Percentiles rank a stretch among this genome's conserved stretches.
Conservation (phyloP, 768 basidiomycete species). For the Hericium coralloides region DNA sequence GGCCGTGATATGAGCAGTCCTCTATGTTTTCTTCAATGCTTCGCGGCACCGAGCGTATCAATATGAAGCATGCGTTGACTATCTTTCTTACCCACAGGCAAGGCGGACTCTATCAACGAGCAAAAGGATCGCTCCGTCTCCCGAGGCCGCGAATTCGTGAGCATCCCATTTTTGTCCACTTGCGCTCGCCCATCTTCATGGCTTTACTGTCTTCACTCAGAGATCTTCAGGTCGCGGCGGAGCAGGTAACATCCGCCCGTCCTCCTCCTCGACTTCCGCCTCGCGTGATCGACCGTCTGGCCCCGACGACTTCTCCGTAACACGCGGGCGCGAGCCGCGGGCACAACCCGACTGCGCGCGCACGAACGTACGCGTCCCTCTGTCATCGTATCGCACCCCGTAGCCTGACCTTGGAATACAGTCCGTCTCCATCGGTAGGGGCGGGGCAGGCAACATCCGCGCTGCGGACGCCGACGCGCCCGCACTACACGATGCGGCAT, state of each 20-base stretch:
- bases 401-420: constrained; percentile 14
- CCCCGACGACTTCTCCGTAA: constrained; percentile 38
- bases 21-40: too few relatives aligned
- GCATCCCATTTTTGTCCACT: constrained; percentile 16
- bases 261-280: constrained; percentile 27
- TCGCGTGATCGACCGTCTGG: constrained; percentile 11
- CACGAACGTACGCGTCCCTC: constrained; percentile 24
- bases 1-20: too few relatives aligned
- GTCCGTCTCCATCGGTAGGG: constrained; percentile 58
- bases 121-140: constrained; percentile 39
- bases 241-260: constrained; percentile 51
- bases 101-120: neutral
- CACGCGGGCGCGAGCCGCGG: constrained; percentile 55
- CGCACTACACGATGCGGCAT: too few relatives aligned
- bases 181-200: neutral
- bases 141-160: constrained; percentile 52
- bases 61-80: too few relatives aligned
- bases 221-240: constrained; percentile 62
- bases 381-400: neutral
- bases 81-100: neutral
- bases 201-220: constrained; percentile 17
- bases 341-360: constrained; percentile 19
- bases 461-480: constrained; percentile 14
- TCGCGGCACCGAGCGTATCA: too few relatives aligned
- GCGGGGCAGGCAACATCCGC: constrained; percentile 80